Percentiles rank a stretch among this genome's conserved stretches.
phyloP scores from a whole-genome alignment of 148 eudicot species.

The Heliosperma pusillum region DNA sequence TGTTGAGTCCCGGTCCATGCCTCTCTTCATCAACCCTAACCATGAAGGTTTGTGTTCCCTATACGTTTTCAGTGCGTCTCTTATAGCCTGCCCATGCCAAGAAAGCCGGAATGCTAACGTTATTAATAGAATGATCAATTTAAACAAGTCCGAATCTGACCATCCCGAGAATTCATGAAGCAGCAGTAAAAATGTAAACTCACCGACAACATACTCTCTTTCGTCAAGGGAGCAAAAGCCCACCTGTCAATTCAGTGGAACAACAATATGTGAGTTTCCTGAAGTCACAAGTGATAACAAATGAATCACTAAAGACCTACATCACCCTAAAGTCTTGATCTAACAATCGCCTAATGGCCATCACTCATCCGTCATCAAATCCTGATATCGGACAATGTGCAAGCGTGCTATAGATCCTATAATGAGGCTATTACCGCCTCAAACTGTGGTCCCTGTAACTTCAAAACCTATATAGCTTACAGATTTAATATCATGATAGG shows the following conservation, averaged over 20 bases:
- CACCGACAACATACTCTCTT: conserved; percentile 74
- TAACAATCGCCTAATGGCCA: background rate
- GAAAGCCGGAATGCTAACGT: background rate
- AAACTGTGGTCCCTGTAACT: too few species aligned
- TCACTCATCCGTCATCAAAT: background rate
- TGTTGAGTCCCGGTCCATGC: conserved; percentile 71
- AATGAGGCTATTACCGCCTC: background rate
- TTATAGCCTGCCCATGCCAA: conserved; percentile 46
- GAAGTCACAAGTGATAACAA: background rate
- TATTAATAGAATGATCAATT: background rate
- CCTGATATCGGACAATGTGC: background rate
- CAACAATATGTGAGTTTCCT: conserved; percentile 6
- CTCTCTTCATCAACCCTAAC: conserved; percentile 86
- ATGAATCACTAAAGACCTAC: background rate
- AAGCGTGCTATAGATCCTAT: background rate
- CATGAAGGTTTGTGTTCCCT: conserved; percentile 73
- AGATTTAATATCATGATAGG: too few species aligned
- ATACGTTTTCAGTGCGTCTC: conserved; percentile 63
- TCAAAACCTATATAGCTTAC: too few species aligned
- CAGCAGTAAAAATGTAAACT: conserved; percentile 10
- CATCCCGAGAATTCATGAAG: background rate
- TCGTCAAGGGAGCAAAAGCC: conserved; percentile 81
- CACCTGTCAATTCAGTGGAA: conserved; percentile 49
- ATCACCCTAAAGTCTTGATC: background rate
- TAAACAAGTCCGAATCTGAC: background rate